Base-by-base conservation (phyloP, 2,329 filamentous ascomycete species). In the Aspergillus latus region DNA sequence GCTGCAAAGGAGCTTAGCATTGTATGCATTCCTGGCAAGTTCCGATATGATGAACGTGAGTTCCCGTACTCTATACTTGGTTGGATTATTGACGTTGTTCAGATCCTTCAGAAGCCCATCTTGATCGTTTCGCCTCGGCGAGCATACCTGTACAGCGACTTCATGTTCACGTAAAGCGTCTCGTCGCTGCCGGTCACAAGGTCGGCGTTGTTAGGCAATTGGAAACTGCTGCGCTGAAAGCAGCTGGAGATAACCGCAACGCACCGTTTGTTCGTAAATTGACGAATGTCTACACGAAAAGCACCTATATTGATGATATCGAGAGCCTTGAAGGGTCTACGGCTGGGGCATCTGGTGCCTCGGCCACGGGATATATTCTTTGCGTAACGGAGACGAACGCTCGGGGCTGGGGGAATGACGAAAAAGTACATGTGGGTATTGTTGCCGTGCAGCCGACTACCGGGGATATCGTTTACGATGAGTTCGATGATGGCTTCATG, bases 401-500 rank as follows among this genome's bases (percentile, higher is more conserved):
- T 9, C 94, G 92, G 64, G 86, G 86, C 7, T 87, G 82, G 74
- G 91, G 91, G 1, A 92, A 90, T 0, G 93, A 97, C 68, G 94
- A 99, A 71, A 96, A 90, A 68, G 93, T 97, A 1, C 85, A 94
- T 54, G 87, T 97, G 26, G 94, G 94, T 1, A 85, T 99, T 56
- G 81, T 99, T 21, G 94, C 94, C 28, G 94, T 99, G 4, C 94
- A 99, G 67, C 94, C 94, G 7, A 89, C 91, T 1, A 99, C 94
- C 0, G 94, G 94, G 54, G 93, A 97, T 71, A 91, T 99, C 65
- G 88, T 97, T 54, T 95, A 97, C 66, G 94, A 99, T 68, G 87
- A 88, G 57, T 99, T 99, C 65, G 91, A 97, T 65, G 94, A 99
- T 68, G 92, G 93, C 1, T 97, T 97, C 75, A 96, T 99, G 93